Percentiles rank a stretch among this genome's conserved stretches.
phyloP scores from a whole-genome alignment of 768 basidiomycete species.

The Suillus plorans region DNA sequence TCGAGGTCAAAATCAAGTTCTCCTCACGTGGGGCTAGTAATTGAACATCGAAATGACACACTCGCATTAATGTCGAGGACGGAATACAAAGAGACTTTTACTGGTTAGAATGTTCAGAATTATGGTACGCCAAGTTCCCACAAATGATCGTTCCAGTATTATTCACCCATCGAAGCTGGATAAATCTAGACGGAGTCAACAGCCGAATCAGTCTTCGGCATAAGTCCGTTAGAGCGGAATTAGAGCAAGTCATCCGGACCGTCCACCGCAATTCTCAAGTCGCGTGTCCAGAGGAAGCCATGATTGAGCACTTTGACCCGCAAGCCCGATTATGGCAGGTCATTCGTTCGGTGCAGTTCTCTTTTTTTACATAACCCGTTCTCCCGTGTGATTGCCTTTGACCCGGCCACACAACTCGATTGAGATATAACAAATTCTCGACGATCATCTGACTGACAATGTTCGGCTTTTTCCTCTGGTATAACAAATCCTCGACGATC shows the following conservation, averaged over 20 bases:
- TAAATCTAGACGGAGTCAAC: constrained; percentile 29
- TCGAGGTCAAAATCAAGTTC: no score
- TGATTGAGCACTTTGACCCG: constrained; percentile 19
- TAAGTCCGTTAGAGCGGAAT: constrained; percentile 38
- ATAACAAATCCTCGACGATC: constrained; percentile 26
- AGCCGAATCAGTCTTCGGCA: constrained; percentile 27
- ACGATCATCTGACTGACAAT: constrained; percentile 11
- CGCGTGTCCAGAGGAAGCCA: constrained; percentile 1
- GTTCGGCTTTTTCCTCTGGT: constrained; percentile 3
- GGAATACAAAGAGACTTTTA: constrained; percentile 30
- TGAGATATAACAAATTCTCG: constrained; percentile 28
- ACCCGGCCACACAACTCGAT: constrained; percentile 26
- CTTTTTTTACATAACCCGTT: constrained; percentile 10
- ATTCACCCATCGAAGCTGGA: constrained; percentile 20
- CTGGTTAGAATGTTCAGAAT: constrained; percentile 31
- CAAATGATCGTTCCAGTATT: not conserved
- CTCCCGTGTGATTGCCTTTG: constrained; percentile 24
- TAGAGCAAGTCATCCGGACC: constrained; percentile 31
- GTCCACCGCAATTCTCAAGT: constrained; percentile 14
- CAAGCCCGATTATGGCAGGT: constrained; percentile 28
- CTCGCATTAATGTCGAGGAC: constrained; percentile 17
- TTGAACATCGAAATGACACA: constrained; percentile 50
- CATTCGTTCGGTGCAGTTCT: constrained; percentile 27
- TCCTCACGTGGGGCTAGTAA: not conserved
- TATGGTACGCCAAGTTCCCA: constrained; percentile 17